Evolutionary conservation across 345 rosid species (phyloP).

Genomic region (Eucalyptus melliodora): DNA sequence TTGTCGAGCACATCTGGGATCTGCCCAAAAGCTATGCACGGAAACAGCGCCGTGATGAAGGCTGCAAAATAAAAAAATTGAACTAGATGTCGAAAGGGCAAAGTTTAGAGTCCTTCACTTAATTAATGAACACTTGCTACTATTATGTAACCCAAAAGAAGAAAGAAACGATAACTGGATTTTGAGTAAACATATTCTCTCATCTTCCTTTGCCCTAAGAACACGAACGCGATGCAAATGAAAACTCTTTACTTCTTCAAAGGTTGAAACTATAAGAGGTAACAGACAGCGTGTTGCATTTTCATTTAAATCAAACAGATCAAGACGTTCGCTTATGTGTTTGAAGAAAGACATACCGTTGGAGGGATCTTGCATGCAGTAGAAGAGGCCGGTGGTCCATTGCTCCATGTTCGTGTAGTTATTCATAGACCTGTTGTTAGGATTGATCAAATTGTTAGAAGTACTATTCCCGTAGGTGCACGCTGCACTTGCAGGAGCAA

Average conservation of each 20-base stretch:
- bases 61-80: not conserved
- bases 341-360: not conserved
- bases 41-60: slow-evolving; percentile 13
- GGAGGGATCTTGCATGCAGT: slow-evolving; percentile 21
- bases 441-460: not conserved
- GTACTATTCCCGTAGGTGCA: not conserved
- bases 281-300: not conserved
- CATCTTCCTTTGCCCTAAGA: not conserved
- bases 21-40: slow-evolving; percentile 42
- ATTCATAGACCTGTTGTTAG: not conserved
- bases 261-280: not conserved
- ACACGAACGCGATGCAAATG: not conserved
- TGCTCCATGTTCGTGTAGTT: not conserved
- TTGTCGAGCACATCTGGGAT: slow-evolving; percentile 39
- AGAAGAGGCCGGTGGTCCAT: slow-evolving; percentile 19
- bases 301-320: not conserved
- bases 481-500: not conserved
- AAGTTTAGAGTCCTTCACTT: not conserved
- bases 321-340: not conserved
- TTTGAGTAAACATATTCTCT: not conserved
- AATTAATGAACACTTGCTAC: not conserved
- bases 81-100: not conserved
- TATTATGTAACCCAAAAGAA: not conserved
- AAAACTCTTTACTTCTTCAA: not conserved
- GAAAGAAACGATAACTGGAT: not conserved